These are phyloP conservation scores for Talaromyces wortmannii DNA, from an alignment of 495 filamentous ascomycete genomes.

Conservation along the genomic window DNA sequence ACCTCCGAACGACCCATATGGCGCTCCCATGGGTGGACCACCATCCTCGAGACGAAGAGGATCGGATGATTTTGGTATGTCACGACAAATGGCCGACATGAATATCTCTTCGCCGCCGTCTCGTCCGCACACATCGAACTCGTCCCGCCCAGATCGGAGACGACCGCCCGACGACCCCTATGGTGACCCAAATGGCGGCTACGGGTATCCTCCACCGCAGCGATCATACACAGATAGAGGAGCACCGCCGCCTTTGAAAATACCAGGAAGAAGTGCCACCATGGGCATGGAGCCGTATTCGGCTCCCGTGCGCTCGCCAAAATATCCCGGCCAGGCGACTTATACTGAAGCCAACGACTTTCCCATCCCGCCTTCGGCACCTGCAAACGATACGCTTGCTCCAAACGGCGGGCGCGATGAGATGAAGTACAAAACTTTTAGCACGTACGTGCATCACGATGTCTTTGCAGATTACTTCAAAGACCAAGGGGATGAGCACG, in stretches of 20 bases:
- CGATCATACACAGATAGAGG: slow-evolving; percentile 22
- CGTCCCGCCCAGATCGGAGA: slow-evolving; percentile 19
- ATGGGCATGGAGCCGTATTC: slow-evolving; percentile 21
- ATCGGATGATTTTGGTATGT: slow-evolving; percentile 19
- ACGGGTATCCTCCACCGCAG: slow-evolving; percentile 9
- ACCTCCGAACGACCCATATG: slow-evolving; percentile 1
- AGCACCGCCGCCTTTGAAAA: slow-evolving; percentile 15
- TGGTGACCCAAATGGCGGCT: slow-evolving; percentile 5
- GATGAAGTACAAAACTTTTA: slow-evolving; percentile 1
- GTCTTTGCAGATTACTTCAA: slow-evolving; percentile 36
- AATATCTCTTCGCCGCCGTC: slow-evolving; percentile 34
- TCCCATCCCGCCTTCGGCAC: neutral
- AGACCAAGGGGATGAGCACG: slow-evolving; percentile 9
- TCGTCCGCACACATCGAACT: slow-evolving; percentile 33
- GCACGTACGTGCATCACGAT: slow-evolving; percentile 2
- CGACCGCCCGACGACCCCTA: neutral
- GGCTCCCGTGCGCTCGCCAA: slow-evolving; percentile 9
- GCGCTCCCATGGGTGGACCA: neutral
- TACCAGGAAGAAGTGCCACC: slow-evolving; percentile 30
- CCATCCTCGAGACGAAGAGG: neutral
- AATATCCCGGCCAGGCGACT: slow-evolving; percentile 27
- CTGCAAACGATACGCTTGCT: neutral
- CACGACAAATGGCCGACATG: slow-evolving; percentile 52
- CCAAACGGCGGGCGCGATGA: neutral
- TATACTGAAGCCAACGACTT: slow-evolving; percentile 19